Evolutionary conservation across 345 rosid genomes (phyloP).

Genomic region (Rhodamnia rubescens): DNA sequence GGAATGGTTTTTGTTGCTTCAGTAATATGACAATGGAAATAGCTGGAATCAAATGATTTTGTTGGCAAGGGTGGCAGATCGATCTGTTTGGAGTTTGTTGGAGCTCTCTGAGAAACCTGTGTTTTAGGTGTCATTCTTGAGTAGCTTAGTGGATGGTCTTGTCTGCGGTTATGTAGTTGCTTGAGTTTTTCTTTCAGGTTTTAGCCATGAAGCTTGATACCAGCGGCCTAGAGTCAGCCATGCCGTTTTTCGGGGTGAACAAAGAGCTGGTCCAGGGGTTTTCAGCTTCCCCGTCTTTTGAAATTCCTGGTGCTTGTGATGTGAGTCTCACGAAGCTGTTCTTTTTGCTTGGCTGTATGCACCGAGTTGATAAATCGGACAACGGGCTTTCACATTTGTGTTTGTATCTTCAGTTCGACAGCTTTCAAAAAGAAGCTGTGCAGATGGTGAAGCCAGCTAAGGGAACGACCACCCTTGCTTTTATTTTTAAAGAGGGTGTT

Average conservation of each 20-base stretch:
- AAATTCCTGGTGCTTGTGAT: slow-evolving; percentile 52
- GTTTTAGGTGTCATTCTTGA: background rate
- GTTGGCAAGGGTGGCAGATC: background rate
- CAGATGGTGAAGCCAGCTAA: slow-evolving; percentile 95
- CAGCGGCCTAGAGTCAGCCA: slow-evolving; percentile 60
- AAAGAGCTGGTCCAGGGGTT: slow-evolving; percentile 33
- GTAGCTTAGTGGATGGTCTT: background rate
- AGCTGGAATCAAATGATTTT: background rate
- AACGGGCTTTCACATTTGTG: background rate
- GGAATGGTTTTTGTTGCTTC: background rate
- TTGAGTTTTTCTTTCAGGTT: background rate
- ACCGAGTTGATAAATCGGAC: background rate
- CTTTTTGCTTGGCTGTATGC: background rate
- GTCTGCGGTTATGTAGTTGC: background rate
- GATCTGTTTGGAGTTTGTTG: background rate
- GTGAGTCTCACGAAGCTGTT: slow-evolving; percentile 28
- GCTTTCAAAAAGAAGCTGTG: slow-evolving; percentile 72
- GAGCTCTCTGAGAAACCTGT: background rate
- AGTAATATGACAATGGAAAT: background rate
- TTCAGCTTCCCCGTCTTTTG: slow-evolving; percentile 41
- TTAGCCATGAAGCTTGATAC: slow-evolving; percentile 73
- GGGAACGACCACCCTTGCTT: slow-evolving; percentile 99
- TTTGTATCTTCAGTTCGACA: slow-evolving; percentile 55
- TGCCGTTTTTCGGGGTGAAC: slow-evolving; percentile 15
- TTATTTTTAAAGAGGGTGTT: slow-evolving; percentile 88